Base-by-base conservation (phyloP, 768 basidiomycete species). In the Leccinum uliginosum region DNA sequence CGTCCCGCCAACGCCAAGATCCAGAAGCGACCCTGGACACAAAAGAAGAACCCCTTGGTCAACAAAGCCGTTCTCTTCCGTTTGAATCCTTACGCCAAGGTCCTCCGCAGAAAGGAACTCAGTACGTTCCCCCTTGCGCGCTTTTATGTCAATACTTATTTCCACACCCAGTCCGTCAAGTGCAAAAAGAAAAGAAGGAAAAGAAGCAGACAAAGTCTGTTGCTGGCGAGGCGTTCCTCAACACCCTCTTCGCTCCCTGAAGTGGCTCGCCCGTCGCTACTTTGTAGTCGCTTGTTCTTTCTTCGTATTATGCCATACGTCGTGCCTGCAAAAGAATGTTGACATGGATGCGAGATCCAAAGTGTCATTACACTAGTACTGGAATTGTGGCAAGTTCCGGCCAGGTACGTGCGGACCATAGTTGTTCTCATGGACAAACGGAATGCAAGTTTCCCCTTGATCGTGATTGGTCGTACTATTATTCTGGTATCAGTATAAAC, bases 21-120 rank as follows among this genome's bases (percentile, higher is more conserved):
- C 59, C 87, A 89, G 76, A 97, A 95, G 78, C 88, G 95, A 70
- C 93, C 94, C 59, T 94, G 91, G 91, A 91, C 93, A 61, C 95
- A 98, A 80, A 94, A 94, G 90, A 98, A 98, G 89, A 98, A 97
- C 82, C 93, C 95, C 53, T 83, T 97, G 67, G 74, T 84, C 77
- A 97, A 97, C 87, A 94, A 90, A 81, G 89, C 83, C 51, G 78
- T 95, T 66, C 85, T 95, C 72, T 95, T 94, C 92, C 89, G 94
- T 68, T 83, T 98, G 77, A 98, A 98, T 83, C 96, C 96, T 53
- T 98, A 98, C 76, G 96, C 95, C 67, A 96, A 96, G 84, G 89
- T 89, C 46, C 75, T 94, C 68, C 89, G 92, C 74, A 80, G 89
- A 65, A 89, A 93, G 69, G 93, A 96, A 72, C 75, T 96, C 63